phyloP scores from a whole-genome alignment of 2,329 filamentous ascomycete genomes.

The Claviceps capensis region DNA sequence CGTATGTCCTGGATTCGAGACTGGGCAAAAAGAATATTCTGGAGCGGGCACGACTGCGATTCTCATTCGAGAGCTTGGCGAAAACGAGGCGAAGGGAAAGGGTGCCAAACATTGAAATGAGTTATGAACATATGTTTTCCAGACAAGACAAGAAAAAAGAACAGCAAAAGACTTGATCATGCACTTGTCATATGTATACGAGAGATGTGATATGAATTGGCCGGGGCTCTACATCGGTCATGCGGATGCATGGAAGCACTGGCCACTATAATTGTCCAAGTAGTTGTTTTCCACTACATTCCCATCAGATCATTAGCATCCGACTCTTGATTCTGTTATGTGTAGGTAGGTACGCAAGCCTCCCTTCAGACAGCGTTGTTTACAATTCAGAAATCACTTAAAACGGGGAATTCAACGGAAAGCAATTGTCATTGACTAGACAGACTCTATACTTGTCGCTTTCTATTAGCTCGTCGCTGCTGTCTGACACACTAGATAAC shows the following conservation, averaged over 20 bases:
- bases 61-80: constrained; percentile 69
- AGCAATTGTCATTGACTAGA: background rate
- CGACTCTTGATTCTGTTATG: background rate
- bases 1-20: constrained; percentile 80
- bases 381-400: background rate
- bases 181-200: background rate
- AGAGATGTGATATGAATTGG: background rate
- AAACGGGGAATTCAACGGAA: background rate
- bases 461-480: no score
- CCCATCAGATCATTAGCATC: no score
- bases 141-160: background rate
- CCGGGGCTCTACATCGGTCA: constrained; percentile 14
- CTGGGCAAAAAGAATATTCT: constrained; percentile 63
- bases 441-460: background rate
- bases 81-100: constrained; percentile 81
- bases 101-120: constrained; percentile 42
- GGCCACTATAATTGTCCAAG: background rate
- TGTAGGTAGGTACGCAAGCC: background rate
- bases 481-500: background rate
- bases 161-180: background rate
- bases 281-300: constrained; percentile 1
- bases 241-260: constrained; percentile 13
- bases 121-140: background rate
- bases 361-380: background rate
- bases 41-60: constrained; percentile 63